Evolutionary conservation across 495 filamentous ascomycete species (phyloP).

Genomic region (Penicillium pulvis): DNA sequence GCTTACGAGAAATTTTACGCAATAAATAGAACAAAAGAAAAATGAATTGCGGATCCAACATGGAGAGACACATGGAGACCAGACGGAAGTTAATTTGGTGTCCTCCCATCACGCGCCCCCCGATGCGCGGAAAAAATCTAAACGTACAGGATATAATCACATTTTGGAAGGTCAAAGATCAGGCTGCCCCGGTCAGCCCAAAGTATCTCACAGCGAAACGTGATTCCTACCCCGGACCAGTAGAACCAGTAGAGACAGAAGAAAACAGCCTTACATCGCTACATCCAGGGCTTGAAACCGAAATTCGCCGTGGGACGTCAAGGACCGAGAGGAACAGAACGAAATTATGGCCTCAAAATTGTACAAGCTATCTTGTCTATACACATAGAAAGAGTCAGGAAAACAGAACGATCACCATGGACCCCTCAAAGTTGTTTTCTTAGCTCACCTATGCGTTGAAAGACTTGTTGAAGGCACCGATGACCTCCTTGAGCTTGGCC

Average conservation of each 20-base stretch:
- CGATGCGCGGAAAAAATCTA: constrained; percentile 48
- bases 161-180: constrained; percentile 36
- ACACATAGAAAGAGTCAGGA: constrained; percentile 50
- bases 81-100: constrained; percentile 30
- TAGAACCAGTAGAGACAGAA: constrained; percentile 18
- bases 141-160: constrained; percentile 56
- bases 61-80: constrained; percentile 34
- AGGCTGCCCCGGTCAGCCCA: constrained; percentile 1
- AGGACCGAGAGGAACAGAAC: constrained; percentile 37
- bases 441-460: constrained; percentile 64
- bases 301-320: constrained; percentile 17
- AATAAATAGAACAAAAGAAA: constrained; percentile 27
- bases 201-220: constrained; percentile 1
- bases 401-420: constrained; percentile 37
- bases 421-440: constrained; percentile 41
- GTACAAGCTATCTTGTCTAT: constrained; percentile 59
- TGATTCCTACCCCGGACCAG: constrained; percentile 20
- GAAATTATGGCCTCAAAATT: constrained; percentile 56
- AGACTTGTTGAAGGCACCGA: constrained; percentile 86
- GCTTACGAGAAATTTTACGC: background rate
- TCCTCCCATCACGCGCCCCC: constrained; percentile 38
- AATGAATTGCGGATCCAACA: constrained; percentile 37
- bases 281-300: constrained; percentile 28
- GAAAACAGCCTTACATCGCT: constrained; percentile 28
- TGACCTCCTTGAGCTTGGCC: constrained; percentile 78